Evolutionary conservation across 2,329 filamentous ascomycete species (phyloP).

Genomic region (Fusarium brevicatenulatum): DNA sequence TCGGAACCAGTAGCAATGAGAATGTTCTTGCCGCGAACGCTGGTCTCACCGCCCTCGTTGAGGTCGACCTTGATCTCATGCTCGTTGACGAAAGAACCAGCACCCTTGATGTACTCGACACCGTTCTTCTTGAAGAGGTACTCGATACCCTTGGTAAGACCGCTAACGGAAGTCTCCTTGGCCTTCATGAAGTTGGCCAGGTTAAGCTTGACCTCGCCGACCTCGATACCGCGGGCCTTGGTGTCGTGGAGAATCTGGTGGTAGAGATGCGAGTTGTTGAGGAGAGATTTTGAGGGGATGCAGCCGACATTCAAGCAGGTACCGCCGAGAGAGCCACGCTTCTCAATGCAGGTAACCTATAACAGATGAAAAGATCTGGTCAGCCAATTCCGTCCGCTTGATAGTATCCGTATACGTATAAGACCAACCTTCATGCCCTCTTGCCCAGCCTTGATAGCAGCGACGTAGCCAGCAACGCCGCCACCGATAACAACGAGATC

Average conservation of each 20-base stretch:
- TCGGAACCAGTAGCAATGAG: slow-evolving; percentile 97
- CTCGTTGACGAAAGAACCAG: slow-evolving; percentile 86
- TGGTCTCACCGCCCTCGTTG: slow-evolving; percentile 90
- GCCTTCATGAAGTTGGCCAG: slow-evolving; percentile 97
- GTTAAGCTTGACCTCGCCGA: slow-evolving; percentile 97
- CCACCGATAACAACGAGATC: slow-evolving; percentile 98
- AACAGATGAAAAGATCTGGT: slow-evolving; percentile 8
- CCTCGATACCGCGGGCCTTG: slow-evolving; percentile 96
- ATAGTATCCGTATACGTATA: not conserved
- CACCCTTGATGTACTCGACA: slow-evolving; percentile 96
- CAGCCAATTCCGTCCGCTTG: slow-evolving; percentile 21
- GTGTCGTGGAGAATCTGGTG: slow-evolving; percentile 97
- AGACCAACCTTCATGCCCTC: slow-evolving; percentile 86
- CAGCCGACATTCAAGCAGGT: slow-evolving; percentile 99
- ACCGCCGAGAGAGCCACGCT: slow-evolving; percentile 92
- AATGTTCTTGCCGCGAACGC: slow-evolving; percentile 93
- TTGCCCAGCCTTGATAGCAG: slow-evolving; percentile 98
- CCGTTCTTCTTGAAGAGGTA: slow-evolving; percentile 99
- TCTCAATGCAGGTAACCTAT: slow-evolving; percentile 96
- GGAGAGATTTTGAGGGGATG: slow-evolving; percentile 98
- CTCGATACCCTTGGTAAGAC: slow-evolving; percentile 96
- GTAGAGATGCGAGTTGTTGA: slow-evolving; percentile 99
- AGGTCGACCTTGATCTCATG: slow-evolving; percentile 92
- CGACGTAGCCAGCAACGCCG: slow-evolving; percentile 97
- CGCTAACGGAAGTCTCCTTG: slow-evolving; percentile 89